Evolutionary conservation across 257 asterid genomes (phyloP).

Genomic region (Primulina huaijiensis): DNA sequence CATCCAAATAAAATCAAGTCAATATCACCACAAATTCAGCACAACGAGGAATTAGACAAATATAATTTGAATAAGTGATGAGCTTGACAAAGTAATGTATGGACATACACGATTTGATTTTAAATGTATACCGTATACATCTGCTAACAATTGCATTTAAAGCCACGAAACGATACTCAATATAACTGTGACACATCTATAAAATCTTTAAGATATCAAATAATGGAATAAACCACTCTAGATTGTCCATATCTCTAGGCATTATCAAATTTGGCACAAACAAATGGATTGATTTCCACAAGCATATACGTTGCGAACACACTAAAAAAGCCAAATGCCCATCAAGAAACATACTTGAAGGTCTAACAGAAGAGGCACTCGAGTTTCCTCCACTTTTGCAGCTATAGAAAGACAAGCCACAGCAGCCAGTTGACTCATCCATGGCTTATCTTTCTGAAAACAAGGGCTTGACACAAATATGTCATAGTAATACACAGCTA

Average conservation of each 20-base stretch:
- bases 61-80: background rate
- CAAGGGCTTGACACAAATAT: slow-evolving; percentile 54
- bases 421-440: slow-evolving; percentile 92
- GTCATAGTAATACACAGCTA: slow-evolving; percentile 68
- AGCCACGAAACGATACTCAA: slow-evolving; percentile 27
- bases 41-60: background rate
- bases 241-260: background rate
- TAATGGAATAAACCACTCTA: background rate
- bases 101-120: background rate
- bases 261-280: background rate
- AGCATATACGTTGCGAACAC: background rate
- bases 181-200: slow-evolving; percentile 28
- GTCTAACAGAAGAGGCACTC: slow-evolving; percentile 77
- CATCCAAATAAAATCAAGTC: slow-evolving; percentile 19
- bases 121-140: background rate
- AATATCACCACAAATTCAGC: background rate
- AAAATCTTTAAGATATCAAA: background rate
- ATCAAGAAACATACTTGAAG: slow-evolving; percentile 61
- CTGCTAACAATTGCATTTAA: background rate
- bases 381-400: slow-evolving; percentile 93
- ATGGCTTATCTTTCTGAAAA: slow-evolving; percentile 85
- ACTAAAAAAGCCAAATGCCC: background rate
- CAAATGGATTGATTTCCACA: background rate
- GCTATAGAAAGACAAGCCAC: slow-evolving; percentile 94
- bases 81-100: background rate